Percentiles rank a stretch among this genome's conserved stretches.
These are phyloP conservation scores for Phaeosphaeria sp. DNA, from an alignment of 2,329 filamentous ascomycete species.

Conservation along the genomic window DNA sequence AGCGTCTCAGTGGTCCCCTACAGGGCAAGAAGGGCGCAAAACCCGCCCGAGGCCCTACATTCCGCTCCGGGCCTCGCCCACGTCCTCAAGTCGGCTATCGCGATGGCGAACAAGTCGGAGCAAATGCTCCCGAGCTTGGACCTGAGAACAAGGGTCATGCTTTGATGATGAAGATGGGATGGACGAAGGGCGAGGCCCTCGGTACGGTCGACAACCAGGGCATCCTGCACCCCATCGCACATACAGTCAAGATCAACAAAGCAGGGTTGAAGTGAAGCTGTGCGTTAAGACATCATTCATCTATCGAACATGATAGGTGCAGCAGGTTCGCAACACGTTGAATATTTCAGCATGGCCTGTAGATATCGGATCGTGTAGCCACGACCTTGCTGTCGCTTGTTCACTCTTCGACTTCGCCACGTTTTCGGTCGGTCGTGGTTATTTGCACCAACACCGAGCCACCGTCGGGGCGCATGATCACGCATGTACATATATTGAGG, in stretches of 20 bases:
- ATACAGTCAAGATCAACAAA: conserved; percentile 86
- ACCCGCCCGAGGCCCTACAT: conserved; percentile 11
- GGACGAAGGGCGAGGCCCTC: conserved; percentile 84
- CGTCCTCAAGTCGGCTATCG: conserved; percentile 59
- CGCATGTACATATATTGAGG: neutral
- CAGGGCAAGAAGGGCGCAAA: conserved; percentile 10
- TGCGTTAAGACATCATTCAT: neutral
- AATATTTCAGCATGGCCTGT: neutral
- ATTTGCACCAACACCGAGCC: neutral
- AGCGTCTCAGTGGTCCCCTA: conserved; percentile 43
- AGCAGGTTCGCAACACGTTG: neutral
- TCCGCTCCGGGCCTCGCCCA: conserved; percentile 17
- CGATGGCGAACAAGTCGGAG: conserved; percentile 89
- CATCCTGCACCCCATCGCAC: conserved; percentile 82
- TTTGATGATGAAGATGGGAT: conserved; percentile 97
- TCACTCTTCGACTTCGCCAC: neutral
- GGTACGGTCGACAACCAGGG: conserved; percentile 86
- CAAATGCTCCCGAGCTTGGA: conserved; percentile 81
- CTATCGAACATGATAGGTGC: neutral
- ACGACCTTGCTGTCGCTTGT: neutral
- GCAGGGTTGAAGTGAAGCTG: conserved; percentile 66
- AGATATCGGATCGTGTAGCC: neutral
- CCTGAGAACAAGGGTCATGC: conserved; percentile 81
- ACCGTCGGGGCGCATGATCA: neutral
- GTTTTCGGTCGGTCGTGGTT: neutral